phyloP scores from a whole-genome alignment of 768 basidiomycete genomes.

The Gelatoporia subvermispora region DNA sequence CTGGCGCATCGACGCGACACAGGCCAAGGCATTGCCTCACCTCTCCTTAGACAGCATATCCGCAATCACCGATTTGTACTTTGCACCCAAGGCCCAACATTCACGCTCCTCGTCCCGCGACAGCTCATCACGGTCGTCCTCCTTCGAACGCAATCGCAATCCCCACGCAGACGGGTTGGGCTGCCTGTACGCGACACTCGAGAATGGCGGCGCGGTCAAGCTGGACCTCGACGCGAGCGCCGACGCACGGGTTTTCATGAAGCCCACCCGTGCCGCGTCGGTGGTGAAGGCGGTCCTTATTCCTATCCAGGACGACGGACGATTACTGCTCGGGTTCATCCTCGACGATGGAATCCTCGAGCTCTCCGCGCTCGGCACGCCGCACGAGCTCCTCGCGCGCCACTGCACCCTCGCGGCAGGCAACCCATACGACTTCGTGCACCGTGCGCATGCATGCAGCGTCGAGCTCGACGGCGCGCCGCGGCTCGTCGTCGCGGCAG shows the following conservation, averaged over 20 bases:
- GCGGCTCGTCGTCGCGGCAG: constrained; percentile 53
- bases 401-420: constrained; percentile 56
- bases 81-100: constrained; percentile 21
- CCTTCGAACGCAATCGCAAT: neutral
- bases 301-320: constrained; percentile 41
- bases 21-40: constrained; percentile 34
- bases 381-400: constrained; percentile 35
- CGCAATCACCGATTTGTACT: constrained; percentile 50
- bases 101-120: constrained; percentile 1
- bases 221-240: constrained; percentile 40
- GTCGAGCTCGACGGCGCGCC: constrained; percentile 45
- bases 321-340: constrained; percentile 51
- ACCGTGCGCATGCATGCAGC: constrained; percentile 48
- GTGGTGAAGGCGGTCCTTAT: constrained; percentile 47
- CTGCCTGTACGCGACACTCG: constrained; percentile 35
- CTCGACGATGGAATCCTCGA: constrained; percentile 66
- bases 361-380: constrained; percentile 46
- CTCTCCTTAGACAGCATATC: constrained; percentile 37
- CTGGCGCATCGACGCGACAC: constrained; percentile 49
- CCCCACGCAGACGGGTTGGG: constrained; percentile 1
- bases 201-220: constrained; percentile 52
- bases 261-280: constrained; percentile 36
- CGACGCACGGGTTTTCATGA: constrained; percentile 27
- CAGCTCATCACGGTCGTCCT: neutral
- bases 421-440: constrained; percentile 48